These are phyloP conservation scores for Effrenium voratum DNA, from an alignment of 73 alveolate species.

Conservation along the genomic window DNA sequence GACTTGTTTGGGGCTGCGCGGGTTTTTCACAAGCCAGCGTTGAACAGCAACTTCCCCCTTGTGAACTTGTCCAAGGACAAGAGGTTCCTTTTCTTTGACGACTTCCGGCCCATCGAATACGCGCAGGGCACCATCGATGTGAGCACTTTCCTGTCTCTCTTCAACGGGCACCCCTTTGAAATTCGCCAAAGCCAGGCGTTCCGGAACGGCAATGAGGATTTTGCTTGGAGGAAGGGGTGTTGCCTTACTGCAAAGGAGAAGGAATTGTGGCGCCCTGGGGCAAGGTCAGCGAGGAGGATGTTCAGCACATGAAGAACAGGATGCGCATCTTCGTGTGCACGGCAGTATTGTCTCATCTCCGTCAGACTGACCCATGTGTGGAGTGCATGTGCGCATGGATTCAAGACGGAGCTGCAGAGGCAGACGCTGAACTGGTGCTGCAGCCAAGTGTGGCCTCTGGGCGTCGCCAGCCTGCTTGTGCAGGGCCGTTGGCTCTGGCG, in stretches of 20 bases:
- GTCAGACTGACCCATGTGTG: too few species aligned
- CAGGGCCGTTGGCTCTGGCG: too few species aligned
- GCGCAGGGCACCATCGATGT: slow-evolving; percentile 28
- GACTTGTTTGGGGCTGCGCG: background rate
- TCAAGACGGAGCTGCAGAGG: background rate
- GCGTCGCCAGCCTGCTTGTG: too few species aligned
- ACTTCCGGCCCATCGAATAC: slow-evolving; percentile 14
- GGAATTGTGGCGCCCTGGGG: slow-evolving; percentile 31
- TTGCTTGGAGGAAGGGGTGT: background rate
- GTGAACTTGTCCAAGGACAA: background rate
- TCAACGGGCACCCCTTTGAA: slow-evolving; percentile 47
- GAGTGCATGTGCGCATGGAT: background rate
- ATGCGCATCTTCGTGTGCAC: background rate
- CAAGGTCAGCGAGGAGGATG: background rate
- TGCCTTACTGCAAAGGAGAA: background rate
- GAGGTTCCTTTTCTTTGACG: slow-evolving; percentile 23
- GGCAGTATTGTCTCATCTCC: background rate
- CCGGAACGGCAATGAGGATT: slow-evolving; percentile 23
- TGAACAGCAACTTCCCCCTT: slow-evolving; percentile 24
- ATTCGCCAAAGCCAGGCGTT: slow-evolving; percentile 2
- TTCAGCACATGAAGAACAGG: slow-evolving; percentile 28
- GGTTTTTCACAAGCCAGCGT: slow-evolving; percentile 58
- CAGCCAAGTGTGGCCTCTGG: too few species aligned
- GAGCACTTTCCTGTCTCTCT: slow-evolving; percentile 15
- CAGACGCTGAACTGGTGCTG: too few species aligned